These are phyloP conservation scores for Alternaria ethzedia DNA, from an alignment of 2,329 filamentous ascomycete species.

Conservation along the genomic window DNA sequence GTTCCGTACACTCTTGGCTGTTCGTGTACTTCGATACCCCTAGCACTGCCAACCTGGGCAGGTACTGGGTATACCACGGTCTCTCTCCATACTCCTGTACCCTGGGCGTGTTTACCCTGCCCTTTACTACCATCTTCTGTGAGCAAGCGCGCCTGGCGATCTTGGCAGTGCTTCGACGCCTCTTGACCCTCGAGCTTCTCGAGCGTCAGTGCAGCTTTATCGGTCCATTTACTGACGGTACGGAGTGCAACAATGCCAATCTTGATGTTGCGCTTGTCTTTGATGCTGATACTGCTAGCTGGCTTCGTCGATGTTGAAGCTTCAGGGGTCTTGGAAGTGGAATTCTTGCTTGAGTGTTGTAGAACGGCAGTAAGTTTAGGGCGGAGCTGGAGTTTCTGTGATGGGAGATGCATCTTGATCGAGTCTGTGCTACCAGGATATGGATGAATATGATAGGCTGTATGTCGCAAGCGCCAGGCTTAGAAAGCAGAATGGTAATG, in stretches of 20 bases:
- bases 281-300: background rate
- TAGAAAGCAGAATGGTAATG: too few relatives aligned
- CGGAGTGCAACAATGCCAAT: background rate
- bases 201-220: constrained; percentile 5
- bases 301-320: background rate
- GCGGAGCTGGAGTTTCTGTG: background rate
- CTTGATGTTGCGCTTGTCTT: constrained; percentile 1
- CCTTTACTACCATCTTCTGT: too few relatives aligned
- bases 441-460: too few relatives aligned
- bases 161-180: background rate
- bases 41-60: background rate
- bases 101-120: background rate
- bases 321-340: background rate
- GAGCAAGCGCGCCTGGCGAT: background rate
- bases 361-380: background rate
- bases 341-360: background rate
- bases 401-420: background rate
- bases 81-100: background rate
- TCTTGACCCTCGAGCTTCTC: constrained; percentile 4
- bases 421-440: too few relatives aligned
- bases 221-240: constrained; percentile 5
- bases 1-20: background rate
- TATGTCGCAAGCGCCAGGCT: too few relatives aligned
- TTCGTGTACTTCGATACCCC: background rate
- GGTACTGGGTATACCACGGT: background rate